These are phyloP conservation scores for Cystobasidium sp. DNA, from an alignment of 1,284 basidiomycete genomes.

Conservation along the genomic window DNA sequence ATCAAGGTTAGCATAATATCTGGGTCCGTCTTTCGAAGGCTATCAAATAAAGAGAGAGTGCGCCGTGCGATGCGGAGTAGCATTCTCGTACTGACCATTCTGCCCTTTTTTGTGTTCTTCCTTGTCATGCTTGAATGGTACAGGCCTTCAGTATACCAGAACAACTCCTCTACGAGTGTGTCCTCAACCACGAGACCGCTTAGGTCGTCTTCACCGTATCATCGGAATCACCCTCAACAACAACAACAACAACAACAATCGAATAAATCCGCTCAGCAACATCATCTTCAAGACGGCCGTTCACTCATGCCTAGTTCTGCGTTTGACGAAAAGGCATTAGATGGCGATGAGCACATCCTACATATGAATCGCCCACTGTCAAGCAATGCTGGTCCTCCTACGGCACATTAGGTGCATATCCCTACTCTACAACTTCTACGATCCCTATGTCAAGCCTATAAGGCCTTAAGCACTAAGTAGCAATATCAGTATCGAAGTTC, in stretches of 20 bases:
- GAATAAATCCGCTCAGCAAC: no score
- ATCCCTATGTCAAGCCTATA: no score
- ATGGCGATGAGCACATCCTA: constrained; percentile 7
- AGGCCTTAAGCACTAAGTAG: neutral
- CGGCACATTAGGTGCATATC: neutral
- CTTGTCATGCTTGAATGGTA: no score
- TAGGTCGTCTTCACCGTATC: constrained; percentile 15
- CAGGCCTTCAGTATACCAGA: neutral
- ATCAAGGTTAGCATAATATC: constrained; percentile 4
- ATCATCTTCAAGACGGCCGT: neutral
- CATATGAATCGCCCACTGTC: neutral
- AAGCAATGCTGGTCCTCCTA: neutral
- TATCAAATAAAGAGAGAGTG: no score
- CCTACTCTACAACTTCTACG: neutral
- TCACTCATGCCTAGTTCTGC: neutral
- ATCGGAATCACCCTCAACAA: neutral
- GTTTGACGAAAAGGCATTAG: neutral
- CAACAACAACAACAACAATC: neutral
- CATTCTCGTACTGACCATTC: neutral
- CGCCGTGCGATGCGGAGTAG: neutral
- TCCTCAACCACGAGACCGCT: constrained; percentile 7
- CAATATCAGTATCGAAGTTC: neutral
- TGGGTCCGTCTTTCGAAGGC: neutral
- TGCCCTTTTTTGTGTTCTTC: no score
- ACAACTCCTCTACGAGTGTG: neutral